Evolutionary conservation across 441 rosid genomes (phyloP).

Genomic region (Gossypium davidsonii): DNA sequence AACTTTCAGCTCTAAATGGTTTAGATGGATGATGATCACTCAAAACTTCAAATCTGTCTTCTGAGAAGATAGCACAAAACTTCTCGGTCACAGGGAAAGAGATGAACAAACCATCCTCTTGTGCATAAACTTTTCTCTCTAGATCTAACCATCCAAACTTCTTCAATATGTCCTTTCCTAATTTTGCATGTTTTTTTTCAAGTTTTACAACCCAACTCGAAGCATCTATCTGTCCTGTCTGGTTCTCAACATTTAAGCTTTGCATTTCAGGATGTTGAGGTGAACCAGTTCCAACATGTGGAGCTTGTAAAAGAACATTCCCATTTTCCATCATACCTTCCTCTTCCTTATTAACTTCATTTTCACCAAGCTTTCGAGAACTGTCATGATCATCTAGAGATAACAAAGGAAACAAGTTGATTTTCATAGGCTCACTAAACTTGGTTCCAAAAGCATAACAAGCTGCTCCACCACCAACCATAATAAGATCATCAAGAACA

Average conservation of each 20-base stretch:
- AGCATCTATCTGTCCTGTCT: conserved; percentile 21
- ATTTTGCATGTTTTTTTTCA: conserved; percentile 61
- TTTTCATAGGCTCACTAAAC: conserved; percentile 74
- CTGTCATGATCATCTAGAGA: conserved; percentile 26
- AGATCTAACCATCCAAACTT: conserved; percentile 85
- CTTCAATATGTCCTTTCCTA: conserved; percentile 79
- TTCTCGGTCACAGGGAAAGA: conserved; percentile 77
- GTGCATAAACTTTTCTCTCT: conserved; percentile 55
- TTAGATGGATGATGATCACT: conserved; percentile 20
- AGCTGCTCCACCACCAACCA: conserved; percentile 94
- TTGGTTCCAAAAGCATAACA: conserved; percentile 97
- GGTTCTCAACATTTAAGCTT: conserved; percentile 14
- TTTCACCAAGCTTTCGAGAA: conserved; percentile 12
- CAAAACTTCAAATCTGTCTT: conserved; percentile 28
- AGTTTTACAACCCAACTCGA: conserved; percentile 45
- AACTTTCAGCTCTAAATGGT: conserved; percentile 24
- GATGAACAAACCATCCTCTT: conserved; percentile 46
- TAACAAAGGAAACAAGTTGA: conserved; percentile 46
- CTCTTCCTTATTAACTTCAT: conserved; percentile 16
- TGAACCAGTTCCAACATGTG: conserved; percentile 18
- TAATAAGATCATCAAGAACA: conserved; percentile 60
- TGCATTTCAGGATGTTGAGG: conserved; percentile 23
- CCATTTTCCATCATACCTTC: conserved; percentile 25
- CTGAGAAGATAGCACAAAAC: conserved; percentile 42
- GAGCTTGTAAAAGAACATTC: conserved; percentile 20